These are phyloP conservation scores for Cicer yamashitae DNA, from an alignment of 306 rosid genomes.

Conservation along the genomic window DNA sequence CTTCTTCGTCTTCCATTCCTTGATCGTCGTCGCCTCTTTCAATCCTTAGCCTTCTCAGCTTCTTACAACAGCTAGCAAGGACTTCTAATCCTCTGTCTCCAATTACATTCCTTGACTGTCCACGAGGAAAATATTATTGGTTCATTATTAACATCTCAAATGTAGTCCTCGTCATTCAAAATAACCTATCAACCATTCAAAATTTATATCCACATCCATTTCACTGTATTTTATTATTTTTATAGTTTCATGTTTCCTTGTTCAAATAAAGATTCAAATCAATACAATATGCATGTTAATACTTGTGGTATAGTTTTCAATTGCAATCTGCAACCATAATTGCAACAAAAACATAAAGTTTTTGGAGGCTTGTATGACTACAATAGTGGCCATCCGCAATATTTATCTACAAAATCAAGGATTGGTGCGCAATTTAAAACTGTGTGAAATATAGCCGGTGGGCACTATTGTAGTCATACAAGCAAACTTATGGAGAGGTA, in stretches of 20 bases:
- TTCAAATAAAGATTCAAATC: slow-evolving; percentile 5
- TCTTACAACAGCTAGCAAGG: slow-evolving; percentile 77
- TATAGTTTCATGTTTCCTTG: slow-evolving; percentile 15
- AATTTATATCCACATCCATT: slow-evolving; percentile 12
- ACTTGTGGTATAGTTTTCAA: not conserved
- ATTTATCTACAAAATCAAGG: not conserved
- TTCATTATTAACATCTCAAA: slow-evolving; percentile 31
- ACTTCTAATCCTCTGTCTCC: slow-evolving; percentile 97
- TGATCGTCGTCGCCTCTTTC: slow-evolving; percentile 94
- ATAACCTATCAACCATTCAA: slow-evolving; percentile 3
- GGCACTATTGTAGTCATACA: too few relatives aligned
- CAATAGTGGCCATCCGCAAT: not conserved
- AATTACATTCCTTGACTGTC: slow-evolving; percentile 91
- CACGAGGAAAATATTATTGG: slow-evolving; percentile 40
- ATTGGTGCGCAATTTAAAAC: not conserved
- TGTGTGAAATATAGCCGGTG: not conserved
- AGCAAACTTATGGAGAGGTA: not conserved
- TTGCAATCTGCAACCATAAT: not conserved
- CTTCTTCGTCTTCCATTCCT: slow-evolving; percentile 89
- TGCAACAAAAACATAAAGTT: not conserved
- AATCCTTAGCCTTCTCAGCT: slow-evolving; percentile 80
- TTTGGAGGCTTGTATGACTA: not conserved
- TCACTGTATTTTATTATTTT: slow-evolving; percentile 10
- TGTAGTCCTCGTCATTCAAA: slow-evolving; percentile 35
- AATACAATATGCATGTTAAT: not conserved